phyloP scores from a whole-genome alignment of 140 eudicot species.

The Stevia rebaudiana region DNA sequence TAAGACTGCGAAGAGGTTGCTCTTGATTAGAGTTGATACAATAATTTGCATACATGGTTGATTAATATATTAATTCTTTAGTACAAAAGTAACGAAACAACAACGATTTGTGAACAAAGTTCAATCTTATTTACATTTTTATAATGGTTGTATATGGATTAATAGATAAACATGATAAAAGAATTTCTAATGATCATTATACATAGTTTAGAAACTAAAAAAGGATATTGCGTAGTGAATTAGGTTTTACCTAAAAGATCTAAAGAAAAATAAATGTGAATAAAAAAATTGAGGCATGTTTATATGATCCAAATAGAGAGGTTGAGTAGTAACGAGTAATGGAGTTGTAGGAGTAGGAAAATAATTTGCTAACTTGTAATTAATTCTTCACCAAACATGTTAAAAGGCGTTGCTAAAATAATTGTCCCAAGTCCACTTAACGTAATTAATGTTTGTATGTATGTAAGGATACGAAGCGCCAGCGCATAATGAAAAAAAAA shows the following conservation, averaged over 20 bases:
- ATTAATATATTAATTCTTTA: too few species aligned
- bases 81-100: too few species aligned
- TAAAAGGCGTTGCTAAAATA: neutral
- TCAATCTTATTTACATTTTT: too few species aligned
- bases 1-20: too few species aligned
- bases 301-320: conserved; percentile 6
- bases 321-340: conserved; percentile 26
- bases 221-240: conserved; percentile 12
- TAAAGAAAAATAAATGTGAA: neutral
- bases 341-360: conserved; percentile 42
- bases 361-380: conserved; percentile 22
- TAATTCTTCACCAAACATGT: conserved; percentile 29
- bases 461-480: too few species aligned
- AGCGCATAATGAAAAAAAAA: too few species aligned
- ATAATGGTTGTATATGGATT: neutral
- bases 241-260: conserved; percentile 22
- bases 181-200: neutral
- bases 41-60: too few species aligned
- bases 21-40: too few species aligned
- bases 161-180: neutral
- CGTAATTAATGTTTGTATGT: too few species aligned
- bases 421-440: too few species aligned
- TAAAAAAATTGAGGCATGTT: neutral
- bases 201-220: neutral
- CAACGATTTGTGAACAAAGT: too few species aligned